phyloP scores from a whole-genome alignment of 1,139 yeast species.

The Kodamaea sp. region DNA sequence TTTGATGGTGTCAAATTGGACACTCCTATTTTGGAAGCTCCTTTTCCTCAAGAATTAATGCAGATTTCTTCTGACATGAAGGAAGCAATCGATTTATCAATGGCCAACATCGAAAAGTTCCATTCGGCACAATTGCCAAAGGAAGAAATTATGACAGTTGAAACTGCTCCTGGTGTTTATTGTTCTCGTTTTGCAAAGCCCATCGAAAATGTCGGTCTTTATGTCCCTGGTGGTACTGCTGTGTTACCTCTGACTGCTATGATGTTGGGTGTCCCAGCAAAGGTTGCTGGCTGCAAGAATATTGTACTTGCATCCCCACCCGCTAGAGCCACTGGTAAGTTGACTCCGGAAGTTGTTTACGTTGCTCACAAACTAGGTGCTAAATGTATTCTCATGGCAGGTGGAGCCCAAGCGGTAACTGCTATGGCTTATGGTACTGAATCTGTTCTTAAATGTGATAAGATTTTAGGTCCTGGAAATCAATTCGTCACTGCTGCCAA shows the following conservation, averaged over 20 bases:
- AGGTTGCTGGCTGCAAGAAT: conserved; percentile 94
- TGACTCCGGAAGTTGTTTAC: conserved; percentile 96
- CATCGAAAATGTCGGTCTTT: conserved; percentile 89
- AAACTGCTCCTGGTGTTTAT: conserved; percentile 88
- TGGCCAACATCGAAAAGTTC: conserved; percentile 84
- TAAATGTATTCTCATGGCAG: conserved; percentile 83
- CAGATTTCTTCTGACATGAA: conserved; percentile 72
- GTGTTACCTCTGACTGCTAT: conserved; percentile 95
- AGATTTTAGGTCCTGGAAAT: conserved; percentile 97
- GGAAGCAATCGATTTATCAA: conserved; percentile 83
- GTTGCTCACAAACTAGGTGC: conserved; percentile 97
- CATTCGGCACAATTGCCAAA: conserved; percentile 85
- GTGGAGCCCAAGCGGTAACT: conserved; percentile 99
- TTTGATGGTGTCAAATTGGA: conserved; percentile 78
- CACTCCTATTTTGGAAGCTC: conserved; percentile 78
- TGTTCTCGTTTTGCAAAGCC: conserved; percentile 96
- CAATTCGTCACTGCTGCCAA: conserved; percentile 99
- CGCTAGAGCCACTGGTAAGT: conserved; percentile 78
- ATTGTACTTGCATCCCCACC: conserved; percentile 98
- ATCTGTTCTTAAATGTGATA: conserved; percentile 87
- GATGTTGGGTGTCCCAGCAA: conserved; percentile 99
- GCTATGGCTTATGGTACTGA: conserved; percentile 99
- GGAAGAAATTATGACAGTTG: conserved; percentile 72
- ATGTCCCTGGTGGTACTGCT: conserved; percentile 99
- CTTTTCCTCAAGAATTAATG: conserved; percentile 78